Evolutionary conservation across 2,329 filamentous ascomycete genomes (phyloP).

Genomic region (Talaromyces sp.): DNA sequence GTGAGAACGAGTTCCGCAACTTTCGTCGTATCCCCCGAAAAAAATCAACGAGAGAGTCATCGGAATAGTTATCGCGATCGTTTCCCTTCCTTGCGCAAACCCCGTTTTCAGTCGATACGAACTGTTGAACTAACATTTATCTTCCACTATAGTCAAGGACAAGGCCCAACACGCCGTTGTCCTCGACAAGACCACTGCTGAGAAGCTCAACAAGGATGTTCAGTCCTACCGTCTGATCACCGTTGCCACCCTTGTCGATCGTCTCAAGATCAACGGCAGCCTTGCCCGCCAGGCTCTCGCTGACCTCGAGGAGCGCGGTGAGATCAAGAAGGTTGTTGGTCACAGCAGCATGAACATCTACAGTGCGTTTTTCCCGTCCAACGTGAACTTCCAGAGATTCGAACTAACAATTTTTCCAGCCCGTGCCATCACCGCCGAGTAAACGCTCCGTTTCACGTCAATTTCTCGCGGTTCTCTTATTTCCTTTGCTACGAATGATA

Average conservation of each 20-base stretch:
- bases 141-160: conserved; percentile 82
- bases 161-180: conserved; percentile 99
- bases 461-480: conserved; percentile 41
- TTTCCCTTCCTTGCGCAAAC: not conserved
- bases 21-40: conserved; percentile 14
- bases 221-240: conserved; percentile 99
- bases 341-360: conserved; percentile 99
- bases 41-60: conserved; percentile 11
- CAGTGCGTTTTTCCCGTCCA: conserved; percentile 62
- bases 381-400: not conserved
- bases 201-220: conserved; percentile 99
- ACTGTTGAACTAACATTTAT: conserved; percentile 25
- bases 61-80: conserved; percentile 21
- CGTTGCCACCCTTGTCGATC: conserved; percentile 96
- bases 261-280: conserved; percentile 99
- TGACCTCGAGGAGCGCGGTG: conserved; percentile 96
- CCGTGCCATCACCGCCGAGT: conserved; percentile 50
- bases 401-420: conserved; percentile 31
- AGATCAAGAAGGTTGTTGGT: conserved; percentile 95
- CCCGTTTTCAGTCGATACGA: conserved; percentile 5
- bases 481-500: conserved; percentile 43
- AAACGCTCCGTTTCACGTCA: conserved; percentile 39
- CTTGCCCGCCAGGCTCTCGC: conserved; percentile 85
- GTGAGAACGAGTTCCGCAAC: conserved; percentile 24
- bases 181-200: conserved; percentile 95